These are phyloP conservation scores for Pyrenochaeta sp. DNA, from an alignment of 2,329 filamentous ascomycete species.

Conservation along the genomic window DNA sequence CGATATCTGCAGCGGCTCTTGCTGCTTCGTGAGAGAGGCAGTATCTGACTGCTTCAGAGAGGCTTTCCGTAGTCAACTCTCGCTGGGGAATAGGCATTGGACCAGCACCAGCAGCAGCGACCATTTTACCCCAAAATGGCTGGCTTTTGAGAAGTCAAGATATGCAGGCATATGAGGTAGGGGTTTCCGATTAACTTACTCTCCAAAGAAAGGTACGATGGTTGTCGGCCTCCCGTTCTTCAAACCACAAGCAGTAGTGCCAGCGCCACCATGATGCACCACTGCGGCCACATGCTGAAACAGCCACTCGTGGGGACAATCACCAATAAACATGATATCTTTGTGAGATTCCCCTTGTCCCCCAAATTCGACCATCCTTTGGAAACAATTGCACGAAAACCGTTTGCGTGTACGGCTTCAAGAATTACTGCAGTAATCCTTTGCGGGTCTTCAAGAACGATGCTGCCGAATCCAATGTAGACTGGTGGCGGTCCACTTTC, in stretches of 20 bases:
- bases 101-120: conserved; percentile 38
- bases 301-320: conserved; percentile 86
- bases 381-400: conserved; percentile 60
- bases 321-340: conserved; percentile 66
- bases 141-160: neutral
- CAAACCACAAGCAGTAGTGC: conserved; percentile 83
- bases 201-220: conserved; percentile 76
- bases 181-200: conserved; percentile 56
- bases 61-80: conserved; percentile 40
- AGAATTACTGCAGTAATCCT: conserved; percentile 56
- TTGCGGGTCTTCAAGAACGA: conserved; percentile 61
- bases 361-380: conserved; percentile 55
- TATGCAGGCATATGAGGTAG: neutral
- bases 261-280: conserved; percentile 86
- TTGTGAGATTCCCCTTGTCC: neutral
- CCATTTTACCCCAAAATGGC: conserved; percentile 42
- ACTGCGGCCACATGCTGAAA: conserved; percentile 81
- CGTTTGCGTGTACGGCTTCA: conserved; percentile 51
- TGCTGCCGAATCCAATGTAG: conserved; percentile 66
- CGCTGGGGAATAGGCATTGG: conserved; percentile 37
- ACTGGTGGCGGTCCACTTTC: conserved; percentile 58
- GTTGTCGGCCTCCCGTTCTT: conserved; percentile 79
- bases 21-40: conserved; percentile 52
- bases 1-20: conserved; percentile 49
- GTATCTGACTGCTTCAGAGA: conserved; percentile 39